Base-by-base conservation (phyloP, 139 green algal species). In the Edaphochlamys debaryana region DNA sequence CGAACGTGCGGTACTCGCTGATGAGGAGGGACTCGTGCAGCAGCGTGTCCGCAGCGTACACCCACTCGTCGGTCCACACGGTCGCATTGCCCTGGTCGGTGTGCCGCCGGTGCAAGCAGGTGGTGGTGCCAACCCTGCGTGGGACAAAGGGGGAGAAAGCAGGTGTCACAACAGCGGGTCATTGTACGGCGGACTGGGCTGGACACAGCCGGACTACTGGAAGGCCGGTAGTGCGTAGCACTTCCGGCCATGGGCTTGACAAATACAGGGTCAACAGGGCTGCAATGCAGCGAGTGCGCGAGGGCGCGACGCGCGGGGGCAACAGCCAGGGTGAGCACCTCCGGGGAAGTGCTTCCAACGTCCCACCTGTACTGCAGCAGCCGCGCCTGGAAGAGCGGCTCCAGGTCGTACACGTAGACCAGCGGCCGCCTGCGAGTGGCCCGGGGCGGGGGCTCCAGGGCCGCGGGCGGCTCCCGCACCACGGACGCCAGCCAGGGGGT, bases 331-430 rank as follows among this genome's bases (percentile, higher is more conserved):
- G n/a, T n/a, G n/a, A n/a, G n/a, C n/a, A n/a, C n/a, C n/a, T n/a
- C n/a, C n/a, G n/a, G n/a, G n/a, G n/a, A n/a, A n/a, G n/a, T n/a
- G n/a, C n/a, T n/a, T n/a, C n/a, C n/a, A n/a, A n/a, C n/a, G n/a
- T n/a, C n/a, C 36, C 36, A 84, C 78, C 78, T 76, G 67, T 88
- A 90, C 85, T 93, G 87, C 78, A 92, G 79, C 40, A 93, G 70
- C 27, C 75, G 69, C 2, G 63, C 56, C 29, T 87, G 85, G 87
- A 83, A 93, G 34, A 87, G 52, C 2, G 86, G 54, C 36, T 90
- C 83, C 64, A 91, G 73, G 68, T 94, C 89, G 70, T 94, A 91
- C 67, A 92, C 79, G 52, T 90, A 92, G 34, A 92, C 85, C 19
- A 87, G 68, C 2, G 84, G 88, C 4, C 79, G 80, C 66, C 56